Base-by-base conservation (phyloP, 805 yeast genomes). In the Candida suzukii region DNA sequence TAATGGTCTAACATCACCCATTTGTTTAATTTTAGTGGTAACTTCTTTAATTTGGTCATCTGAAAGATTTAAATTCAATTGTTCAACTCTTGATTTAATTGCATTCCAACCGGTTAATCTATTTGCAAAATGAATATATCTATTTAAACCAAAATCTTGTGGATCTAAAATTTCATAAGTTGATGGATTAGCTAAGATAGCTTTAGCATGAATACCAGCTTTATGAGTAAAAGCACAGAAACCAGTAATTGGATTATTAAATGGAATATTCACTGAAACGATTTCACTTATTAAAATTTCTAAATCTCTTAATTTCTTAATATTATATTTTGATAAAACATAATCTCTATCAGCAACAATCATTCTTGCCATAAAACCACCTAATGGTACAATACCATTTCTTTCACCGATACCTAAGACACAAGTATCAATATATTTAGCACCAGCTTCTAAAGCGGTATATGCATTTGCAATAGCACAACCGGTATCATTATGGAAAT, bases 41-140 rank as follows among this genome's bases (percentile, higher is more conserved):
- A 75, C 77, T 51, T 67, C 73, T 61, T 75, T 75, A 55, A 74
- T 66, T 61, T 75, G 80, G 43, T 71, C 78, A 53, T 75, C 81
- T 35, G 75, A 64, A 55, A 75, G 63, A 50, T 72, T 62, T 61
- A 75, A 64, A 54, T 75, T 75, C 63, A 75, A 67, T 53, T 75
- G 80, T 54, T 75, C 80, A 40, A 75, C 80, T 61, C 81, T 68
- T 29, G 77, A 67, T 57, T 75, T 75, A 60, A 75, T 75, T 29
- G 80, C 81, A 53, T 74, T 75, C 81, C 81, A 75, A 28, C 81
- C 81, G 13, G 81, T 75, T 55, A 75, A 66, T 55, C 80, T 65
- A 63, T 74, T 74, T 46, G 80, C 80, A 50, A 75, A 75, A 56
- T 75, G 80, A 46, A 75, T 75, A 54, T 75, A 75, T 54, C 81